A percentile compares a stretch with the other conserved stretches of the same genome.
phyloP scores from a whole-genome alignment of 2,329 filamentous ascomycete genomes.

The Eurotiales sp. region DNA sequence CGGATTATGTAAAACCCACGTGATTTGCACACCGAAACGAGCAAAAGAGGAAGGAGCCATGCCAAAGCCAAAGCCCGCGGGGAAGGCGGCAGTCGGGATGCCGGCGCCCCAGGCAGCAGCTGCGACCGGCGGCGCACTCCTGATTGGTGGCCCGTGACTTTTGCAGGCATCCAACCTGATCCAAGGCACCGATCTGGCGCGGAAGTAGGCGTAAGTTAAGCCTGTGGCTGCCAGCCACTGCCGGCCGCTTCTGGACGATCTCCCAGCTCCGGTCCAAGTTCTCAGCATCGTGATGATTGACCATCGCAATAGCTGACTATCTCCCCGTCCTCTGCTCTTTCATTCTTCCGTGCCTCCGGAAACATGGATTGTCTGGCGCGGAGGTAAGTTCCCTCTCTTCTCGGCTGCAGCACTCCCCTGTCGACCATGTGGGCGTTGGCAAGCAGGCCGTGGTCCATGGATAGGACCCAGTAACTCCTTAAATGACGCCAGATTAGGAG shows the following conservation, averaged over 20 bases:
- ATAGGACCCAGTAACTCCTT: background rate
- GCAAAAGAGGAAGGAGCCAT: no score
- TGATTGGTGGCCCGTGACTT: no score
- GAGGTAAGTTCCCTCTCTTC: background rate
- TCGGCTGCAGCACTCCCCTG: conserved; percentile 3
- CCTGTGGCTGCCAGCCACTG: conserved; percentile 1
- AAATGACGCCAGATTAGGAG: background rate
- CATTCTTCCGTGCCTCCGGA: no score
- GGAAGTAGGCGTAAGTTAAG: no score
- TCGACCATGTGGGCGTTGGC: conserved; percentile 2
- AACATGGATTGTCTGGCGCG: no score
- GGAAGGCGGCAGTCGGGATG: no score
- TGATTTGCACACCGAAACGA: no score
- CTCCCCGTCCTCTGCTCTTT: background rate
- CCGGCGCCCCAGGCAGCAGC: conserved; percentile 1
- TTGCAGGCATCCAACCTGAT: no score
- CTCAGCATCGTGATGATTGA: background rate
- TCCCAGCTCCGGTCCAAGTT: background rate
- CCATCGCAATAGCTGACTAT: no score
- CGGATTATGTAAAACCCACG: no score
- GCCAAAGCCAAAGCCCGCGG: no score
- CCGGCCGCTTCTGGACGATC: conserved; percentile 6
- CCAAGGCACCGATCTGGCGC: no score
- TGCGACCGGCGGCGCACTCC: background rate
- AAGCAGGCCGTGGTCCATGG: background rate